Conservation (phyloP, 2,329 filamentous ascomycete genomes). For the Colletotrichum sp. region DNA sequence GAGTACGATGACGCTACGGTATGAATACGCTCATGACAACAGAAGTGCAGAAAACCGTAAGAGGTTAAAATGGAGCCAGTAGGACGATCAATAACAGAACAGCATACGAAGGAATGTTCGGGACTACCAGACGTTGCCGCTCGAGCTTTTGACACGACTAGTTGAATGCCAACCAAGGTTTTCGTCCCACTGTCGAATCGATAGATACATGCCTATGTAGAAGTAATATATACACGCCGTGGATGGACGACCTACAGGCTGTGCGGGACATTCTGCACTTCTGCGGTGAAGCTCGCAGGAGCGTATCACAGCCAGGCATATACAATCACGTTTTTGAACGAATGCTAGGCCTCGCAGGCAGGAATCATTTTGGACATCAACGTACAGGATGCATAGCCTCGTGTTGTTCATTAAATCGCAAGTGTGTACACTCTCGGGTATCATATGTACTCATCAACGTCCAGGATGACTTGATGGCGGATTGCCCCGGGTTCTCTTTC, state of each 20-base stretch:
- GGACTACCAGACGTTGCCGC: neutral
- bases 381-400: neutral
- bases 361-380: neutral
- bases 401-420: conserved; percentile 26
- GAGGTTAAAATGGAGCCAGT: fast-evolving
- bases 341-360: neutral
- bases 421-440: conserved; percentile 30
- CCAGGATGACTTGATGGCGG: conserved; percentile 7
- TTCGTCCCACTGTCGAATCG: too few species aligned
- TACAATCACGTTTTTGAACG: too few species aligned
- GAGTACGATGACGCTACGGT: fast-evolving
- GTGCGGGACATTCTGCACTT: too few species aligned
- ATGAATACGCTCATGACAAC: fast-evolving
- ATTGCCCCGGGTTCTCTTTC: conserved; percentile 11
- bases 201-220: too few species aligned
- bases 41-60: neutral
- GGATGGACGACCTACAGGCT: too few species aligned
- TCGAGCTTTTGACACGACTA: neutral
- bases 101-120: neutral
- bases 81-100: fast-evolving
- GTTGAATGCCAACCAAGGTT: too few species aligned
- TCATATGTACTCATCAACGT: conserved; percentile 30
- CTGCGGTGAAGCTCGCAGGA: too few species aligned
- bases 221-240: too few species aligned
- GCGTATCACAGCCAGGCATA: too few species aligned